Base-by-base conservation (phyloP, 1,284 basidiomycete genomes). In the Amylostereum chailletii region DNA sequence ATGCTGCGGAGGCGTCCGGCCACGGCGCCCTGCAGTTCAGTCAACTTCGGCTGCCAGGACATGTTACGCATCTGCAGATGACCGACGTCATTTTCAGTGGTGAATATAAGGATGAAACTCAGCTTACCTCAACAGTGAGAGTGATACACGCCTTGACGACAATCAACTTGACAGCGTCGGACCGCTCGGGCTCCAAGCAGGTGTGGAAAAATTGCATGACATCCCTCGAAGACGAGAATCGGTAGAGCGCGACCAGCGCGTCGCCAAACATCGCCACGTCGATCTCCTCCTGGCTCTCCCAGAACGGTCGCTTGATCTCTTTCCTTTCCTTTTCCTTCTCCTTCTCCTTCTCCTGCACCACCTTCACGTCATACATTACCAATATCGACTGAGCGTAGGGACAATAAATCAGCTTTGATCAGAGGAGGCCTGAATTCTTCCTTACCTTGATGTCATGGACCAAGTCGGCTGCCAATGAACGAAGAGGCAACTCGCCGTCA, bases 181-280 rank as follows among this genome's bases (percentile, higher is more conserved):
- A 83, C 36, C 83, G 76, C 55, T 90, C 86, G 5, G 86, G 78
- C 55, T 86, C 80, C 30, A 92, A 63, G 58, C 83, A 87, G 2
- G 69, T 67, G 30, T 70, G 61, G 58, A 91, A 86, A 19, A 90
- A 62, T 1, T 70, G 68, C 6, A 82, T 55, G 1, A 77, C 72
- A 41, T 86, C 84, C 47, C 81, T 75, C 42, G 73, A 66, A 0
- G 85, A 75, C 37, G 87, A 65, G 58, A 84, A 86, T 9, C 87
- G 77, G 61, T 79, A 90, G 7, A 90, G 65, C 0, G 77, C 76
- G 1, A 86, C 83, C 4, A 94, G 68, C 0, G 81, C 81, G 57
- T 90, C 86, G 1, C 85, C 81, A 56, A 87, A 81, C 29, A 92
- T 68, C n/a, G 81, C 76, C n/a, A 88, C 74, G 58, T 94, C 89